These are phyloP conservation scores for Eucalyptus curtisii DNA, from an alignment of 345 rosid species.

Conservation along the genomic window DNA sequence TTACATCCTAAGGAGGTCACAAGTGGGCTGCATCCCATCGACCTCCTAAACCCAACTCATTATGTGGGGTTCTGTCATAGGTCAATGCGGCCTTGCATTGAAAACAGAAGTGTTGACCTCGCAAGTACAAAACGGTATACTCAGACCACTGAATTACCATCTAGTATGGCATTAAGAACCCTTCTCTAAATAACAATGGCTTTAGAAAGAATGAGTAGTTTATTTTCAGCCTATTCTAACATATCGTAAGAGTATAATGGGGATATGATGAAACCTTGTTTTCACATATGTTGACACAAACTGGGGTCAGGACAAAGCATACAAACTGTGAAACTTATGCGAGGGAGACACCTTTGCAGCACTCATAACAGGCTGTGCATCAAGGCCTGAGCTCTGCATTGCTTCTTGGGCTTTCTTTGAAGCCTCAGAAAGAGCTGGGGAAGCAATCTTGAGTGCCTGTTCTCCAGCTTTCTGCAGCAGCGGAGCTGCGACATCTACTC, in stretches of 20 bases:
- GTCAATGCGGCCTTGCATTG: not conserved
- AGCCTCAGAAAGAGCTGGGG: conserved; percentile 81
- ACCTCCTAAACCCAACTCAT: not conserved
- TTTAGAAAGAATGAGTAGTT: not conserved
- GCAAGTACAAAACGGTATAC: not conserved
- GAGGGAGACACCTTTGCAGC: conserved; percentile 63
- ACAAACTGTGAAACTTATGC: not conserved
- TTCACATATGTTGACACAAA: not conserved
- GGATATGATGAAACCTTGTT: not conserved
- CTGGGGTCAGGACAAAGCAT: not conserved
- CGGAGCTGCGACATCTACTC: conserved; percentile 59
- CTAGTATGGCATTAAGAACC: not conserved
- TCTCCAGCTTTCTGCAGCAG: conserved; percentile 67
- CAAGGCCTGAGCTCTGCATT: conserved; percentile 71
- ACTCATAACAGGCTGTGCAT: conserved; percentile 48
- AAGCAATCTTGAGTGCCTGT: conserved; percentile 65
- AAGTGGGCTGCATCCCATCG: not conserved
- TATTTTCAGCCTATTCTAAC: not conserved
- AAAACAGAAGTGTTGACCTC: not conserved
- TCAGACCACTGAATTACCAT: not conserved
- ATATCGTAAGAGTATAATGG: not conserved
- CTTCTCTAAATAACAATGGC: not conserved
- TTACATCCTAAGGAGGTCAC: not conserved
- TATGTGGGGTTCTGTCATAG: not conserved
- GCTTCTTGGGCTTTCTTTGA: conserved; percentile 88